Percentiles rank a stretch among this genome's conserved stretches.
phyloP scores from a whole-genome alignment of 257 asterid genomes.

The Rhazya stricta region DNA sequence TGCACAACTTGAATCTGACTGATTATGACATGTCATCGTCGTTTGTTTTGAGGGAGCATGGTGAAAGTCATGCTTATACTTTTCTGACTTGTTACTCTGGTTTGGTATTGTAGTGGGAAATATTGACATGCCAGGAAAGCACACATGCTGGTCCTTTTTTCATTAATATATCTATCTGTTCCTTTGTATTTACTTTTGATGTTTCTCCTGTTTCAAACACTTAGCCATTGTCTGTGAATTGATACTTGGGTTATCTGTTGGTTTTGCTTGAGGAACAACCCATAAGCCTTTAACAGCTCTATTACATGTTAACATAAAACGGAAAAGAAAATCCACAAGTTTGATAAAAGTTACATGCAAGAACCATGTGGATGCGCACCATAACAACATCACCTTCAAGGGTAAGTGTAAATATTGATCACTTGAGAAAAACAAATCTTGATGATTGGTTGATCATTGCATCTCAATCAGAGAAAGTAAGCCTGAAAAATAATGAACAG shows the following conservation, averaged over 20 bases:
- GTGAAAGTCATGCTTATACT: not conserved
- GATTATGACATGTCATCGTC: not conserved
- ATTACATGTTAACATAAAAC: too few species aligned
- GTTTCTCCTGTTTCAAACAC: not conserved
- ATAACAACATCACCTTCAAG: slow-evolving; percentile 6
- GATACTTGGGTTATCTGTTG: too few species aligned
- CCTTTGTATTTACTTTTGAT: not conserved
- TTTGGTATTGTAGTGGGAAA: not conserved
- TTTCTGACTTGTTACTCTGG: not conserved
- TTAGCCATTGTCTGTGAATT: too few species aligned
- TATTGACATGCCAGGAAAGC: not conserved
- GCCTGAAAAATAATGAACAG: slow-evolving; percentile 15
- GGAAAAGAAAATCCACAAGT: too few species aligned
- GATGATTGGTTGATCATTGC: slow-evolving; percentile 8
- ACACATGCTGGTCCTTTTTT: not conserved
- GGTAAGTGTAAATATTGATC: not conserved
- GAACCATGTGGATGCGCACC: slow-evolving; percentile 25
- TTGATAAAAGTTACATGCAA: too few species aligned
- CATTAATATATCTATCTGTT: not conserved
- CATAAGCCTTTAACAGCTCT: too few species aligned
- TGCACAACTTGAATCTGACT: not conserved
- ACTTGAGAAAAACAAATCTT: not conserved
- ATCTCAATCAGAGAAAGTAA: slow-evolving; percentile 19
- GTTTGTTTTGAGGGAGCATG: not conserved
- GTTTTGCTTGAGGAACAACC: too few species aligned